Evolutionary conservation across 768 basidiomycete genomes (phyloP).

Genomic region (Tulasnella sp.): DNA sequence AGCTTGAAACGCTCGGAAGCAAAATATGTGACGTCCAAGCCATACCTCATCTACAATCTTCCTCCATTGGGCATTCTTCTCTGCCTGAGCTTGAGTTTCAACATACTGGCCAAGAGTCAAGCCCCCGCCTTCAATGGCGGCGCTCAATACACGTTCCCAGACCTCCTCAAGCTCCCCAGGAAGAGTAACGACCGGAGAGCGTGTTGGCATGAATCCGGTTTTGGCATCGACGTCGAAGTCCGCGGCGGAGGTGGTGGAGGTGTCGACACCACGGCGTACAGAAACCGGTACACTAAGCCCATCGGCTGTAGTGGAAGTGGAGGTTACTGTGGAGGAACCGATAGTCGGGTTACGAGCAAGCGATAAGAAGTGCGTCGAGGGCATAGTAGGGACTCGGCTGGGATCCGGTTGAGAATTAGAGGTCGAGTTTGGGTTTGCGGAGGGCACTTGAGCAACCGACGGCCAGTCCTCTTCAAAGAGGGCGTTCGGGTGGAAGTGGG

Average conservation of each 20-base stretch:
- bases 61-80: conserved; percentile 66
- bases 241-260: conserved; percentile 68
- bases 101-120: conserved; percentile 48
- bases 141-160: conserved; percentile 66
- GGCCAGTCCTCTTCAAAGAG: conserved; percentile 3
- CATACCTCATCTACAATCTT: conserved; percentile 58
- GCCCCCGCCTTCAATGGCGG: conserved; percentile 44
- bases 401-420: neutral
- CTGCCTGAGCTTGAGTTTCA: conserved; percentile 51
- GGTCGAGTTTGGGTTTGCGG: neutral
- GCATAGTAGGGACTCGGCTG: conserved; percentile 10
- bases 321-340: neutral
- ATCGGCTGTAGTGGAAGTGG: conserved; percentile 11
- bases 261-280: conserved; percentile 42
- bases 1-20: conserved; percentile 20
- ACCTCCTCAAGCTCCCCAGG: conserved; percentile 54
- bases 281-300: neutral
- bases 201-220: conserved; percentile 88
- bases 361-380: conserved; percentile 28
- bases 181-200: conserved; percentile 62
- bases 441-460: neutral
- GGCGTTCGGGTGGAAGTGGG: neutral
- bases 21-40: neutral
- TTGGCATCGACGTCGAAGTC: conserved; percentile 90
- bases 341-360: conserved; percentile 22